Evolutionary conservation across 805 yeast species (phyloP).

Genomic region (Saturnispora besseyi): DNA sequence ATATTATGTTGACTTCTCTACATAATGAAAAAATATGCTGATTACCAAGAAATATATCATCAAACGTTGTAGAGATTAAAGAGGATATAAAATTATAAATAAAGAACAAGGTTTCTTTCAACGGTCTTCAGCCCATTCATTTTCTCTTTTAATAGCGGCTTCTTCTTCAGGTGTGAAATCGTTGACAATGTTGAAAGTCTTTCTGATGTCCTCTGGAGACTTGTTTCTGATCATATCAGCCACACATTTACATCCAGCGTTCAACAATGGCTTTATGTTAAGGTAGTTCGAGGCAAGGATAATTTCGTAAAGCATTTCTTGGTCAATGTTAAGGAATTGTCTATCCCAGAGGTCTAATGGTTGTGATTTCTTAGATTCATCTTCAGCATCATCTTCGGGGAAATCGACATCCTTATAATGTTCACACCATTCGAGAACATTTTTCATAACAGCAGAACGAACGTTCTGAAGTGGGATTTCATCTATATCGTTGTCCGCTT

Average conservation of each 20-base stretch:
- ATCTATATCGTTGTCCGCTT: slow-evolving; percentile 57
- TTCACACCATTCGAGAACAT: slow-evolving; percentile 94
- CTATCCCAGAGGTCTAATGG: slow-evolving; percentile 96
- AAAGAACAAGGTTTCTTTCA: slow-evolving; percentile 18
- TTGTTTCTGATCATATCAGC: slow-evolving; percentile 80
- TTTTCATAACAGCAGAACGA: slow-evolving; percentile 74
- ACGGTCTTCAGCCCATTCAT: slow-evolving; percentile 88
- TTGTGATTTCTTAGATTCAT: slow-evolving; percentile 76
- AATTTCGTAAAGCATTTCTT: slow-evolving; percentile 76
- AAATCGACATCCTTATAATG: slow-evolving; percentile 77
- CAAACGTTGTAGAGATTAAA: not conserved
- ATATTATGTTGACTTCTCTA: not conserved
- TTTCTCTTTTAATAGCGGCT: slow-evolving; percentile 78
- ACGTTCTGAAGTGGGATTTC: slow-evolving; percentile 89
- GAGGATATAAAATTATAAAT: not conserved
- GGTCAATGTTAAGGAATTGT: slow-evolving; percentile 88
- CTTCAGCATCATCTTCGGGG: slow-evolving; percentile 73
- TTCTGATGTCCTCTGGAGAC: slow-evolving; percentile 71
- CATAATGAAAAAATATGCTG: not conserved
- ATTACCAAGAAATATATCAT: not conserved
- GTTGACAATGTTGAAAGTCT: slow-evolving; percentile 70
- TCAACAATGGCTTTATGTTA: slow-evolving; percentile 65
- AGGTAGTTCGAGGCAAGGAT: slow-evolving; percentile 74
- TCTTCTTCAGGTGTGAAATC: slow-evolving; percentile 85
- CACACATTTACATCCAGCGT: slow-evolving; percentile 72